Evolutionary conservation across 2,329 filamentous ascomycete genomes (phyloP).

Genomic region (Cadophora gregata): DNA sequence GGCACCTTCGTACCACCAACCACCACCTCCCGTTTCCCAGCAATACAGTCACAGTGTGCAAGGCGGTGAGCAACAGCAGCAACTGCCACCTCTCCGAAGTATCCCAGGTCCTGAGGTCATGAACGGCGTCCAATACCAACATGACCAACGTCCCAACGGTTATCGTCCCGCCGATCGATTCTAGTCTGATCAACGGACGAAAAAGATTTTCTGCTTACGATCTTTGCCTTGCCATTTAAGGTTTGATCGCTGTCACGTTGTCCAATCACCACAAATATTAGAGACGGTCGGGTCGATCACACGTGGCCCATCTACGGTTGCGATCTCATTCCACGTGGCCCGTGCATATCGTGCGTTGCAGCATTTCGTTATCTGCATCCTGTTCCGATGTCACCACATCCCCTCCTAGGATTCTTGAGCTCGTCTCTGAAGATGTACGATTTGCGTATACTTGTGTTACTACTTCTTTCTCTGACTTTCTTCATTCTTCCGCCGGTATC

Average conservation of each 20-base stretch:
- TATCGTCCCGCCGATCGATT: slow-evolving; percentile 32
- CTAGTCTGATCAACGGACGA: slow-evolving; percentile 5
- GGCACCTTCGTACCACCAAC: slow-evolving; percentile 24
- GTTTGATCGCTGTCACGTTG: background rate
- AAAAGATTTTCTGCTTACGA: background rate
- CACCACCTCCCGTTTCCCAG: slow-evolving; percentile 22
- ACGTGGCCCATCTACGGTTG: slow-evolving; percentile 14
- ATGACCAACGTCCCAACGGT: slow-evolving; percentile 35
- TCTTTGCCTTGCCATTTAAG: background rate
- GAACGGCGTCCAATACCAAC: slow-evolving; percentile 67
- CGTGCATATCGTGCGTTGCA: background rate
- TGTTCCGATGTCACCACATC: slow-evolving; percentile 3
- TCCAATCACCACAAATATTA: background rate
- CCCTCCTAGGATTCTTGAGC: background rate
- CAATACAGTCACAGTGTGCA: slow-evolving; percentile 27
- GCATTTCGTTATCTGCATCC: background rate
- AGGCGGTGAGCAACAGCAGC: slow-evolving; percentile 45
- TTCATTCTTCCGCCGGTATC: slow-evolving; percentile 21
- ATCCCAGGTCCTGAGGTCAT: slow-evolving; percentile 59
- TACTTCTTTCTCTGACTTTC: slow-evolving; percentile 12
- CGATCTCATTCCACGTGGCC: slow-evolving; percentile 15
- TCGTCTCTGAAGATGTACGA: background rate
- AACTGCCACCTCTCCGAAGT: slow-evolving; percentile 61
- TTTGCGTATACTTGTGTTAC: slow-evolving; percentile 20
- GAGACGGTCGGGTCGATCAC: slow-evolving; percentile 10